A percentile compares a stretch with the other conserved stretches of the same genome.
phyloP scores from a whole-genome alignment of 202 grass and related monocot species.

The Hordeum pubiflorum region DNA sequence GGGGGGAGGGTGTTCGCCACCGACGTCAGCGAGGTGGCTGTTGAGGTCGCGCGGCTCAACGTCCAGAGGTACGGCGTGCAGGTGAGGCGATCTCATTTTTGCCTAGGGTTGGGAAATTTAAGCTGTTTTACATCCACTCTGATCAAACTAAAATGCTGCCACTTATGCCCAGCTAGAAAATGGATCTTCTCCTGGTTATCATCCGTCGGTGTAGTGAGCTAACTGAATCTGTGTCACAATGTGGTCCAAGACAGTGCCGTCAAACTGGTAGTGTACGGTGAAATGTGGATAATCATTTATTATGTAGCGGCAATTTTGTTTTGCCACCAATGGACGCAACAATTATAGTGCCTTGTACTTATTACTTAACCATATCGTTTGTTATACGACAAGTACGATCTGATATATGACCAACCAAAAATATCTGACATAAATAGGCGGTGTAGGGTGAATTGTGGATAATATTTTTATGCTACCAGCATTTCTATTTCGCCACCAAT shows the following conservation, averaged over 20 bases:
- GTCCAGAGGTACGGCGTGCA: constrained; percentile 63
- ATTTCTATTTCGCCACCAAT: neutral
- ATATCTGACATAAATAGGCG: neutral
- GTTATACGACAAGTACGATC: neutral
- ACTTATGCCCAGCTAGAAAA: neutral
- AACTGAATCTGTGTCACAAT: neutral
- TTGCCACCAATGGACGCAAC: neutral
- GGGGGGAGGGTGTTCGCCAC: constrained; percentile 53
- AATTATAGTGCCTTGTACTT: neutral
- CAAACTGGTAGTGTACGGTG: neutral
- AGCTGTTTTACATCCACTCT: neutral
- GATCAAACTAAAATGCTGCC: neutral
- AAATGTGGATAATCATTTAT: neutral
- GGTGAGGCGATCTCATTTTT: constrained; percentile 27
- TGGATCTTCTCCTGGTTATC: neutral
- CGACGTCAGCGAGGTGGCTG: constrained; percentile 58
- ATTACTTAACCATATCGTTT: neutral
- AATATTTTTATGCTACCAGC: neutral
- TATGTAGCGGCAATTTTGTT: neutral
- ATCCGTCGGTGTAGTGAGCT: neutral
- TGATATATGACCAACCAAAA: neutral
- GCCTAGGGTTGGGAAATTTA: neutral
- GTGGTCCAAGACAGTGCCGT: neutral
- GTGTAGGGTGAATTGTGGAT: neutral
- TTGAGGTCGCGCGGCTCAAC: constrained; percentile 56